These are phyloP conservation scores for Cyberlindnera japonica DNA, from an alignment of 805 yeast genomes.

Conservation along the genomic window DNA sequence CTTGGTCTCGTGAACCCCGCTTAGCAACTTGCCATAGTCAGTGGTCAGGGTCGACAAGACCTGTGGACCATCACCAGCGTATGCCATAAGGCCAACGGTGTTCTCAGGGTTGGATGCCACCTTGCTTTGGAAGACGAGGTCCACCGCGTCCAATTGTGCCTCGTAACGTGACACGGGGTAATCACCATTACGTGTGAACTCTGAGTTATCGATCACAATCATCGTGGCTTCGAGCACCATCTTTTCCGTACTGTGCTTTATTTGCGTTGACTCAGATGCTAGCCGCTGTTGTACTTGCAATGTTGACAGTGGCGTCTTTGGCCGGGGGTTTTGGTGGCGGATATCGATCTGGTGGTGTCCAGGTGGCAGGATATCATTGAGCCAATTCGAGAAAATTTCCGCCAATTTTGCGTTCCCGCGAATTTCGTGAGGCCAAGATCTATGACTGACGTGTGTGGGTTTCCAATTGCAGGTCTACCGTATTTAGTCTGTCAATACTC, in stretches of 20 bases:
- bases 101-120: constrained; percentile 88
- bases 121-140: constrained; percentile 80
- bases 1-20: constrained; percentile 77
- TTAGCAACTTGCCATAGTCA: constrained; percentile 79
- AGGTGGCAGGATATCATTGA: neutral
- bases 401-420: neutral
- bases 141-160: constrained; percentile 89
- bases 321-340: neutral
- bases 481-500: too few relatives aligned
- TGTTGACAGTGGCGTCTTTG: neutral
- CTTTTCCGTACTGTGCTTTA: constrained; percentile 12
- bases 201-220: constrained; percentile 93
- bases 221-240: constrained; percentile 97
- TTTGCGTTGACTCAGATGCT: neutral
- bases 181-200: constrained; percentile 94
- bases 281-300: neutral
- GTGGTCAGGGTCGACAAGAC: constrained; percentile 87
- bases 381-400: too few relatives aligned
- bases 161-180: constrained; percentile 83
- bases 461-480: too few relatives aligned
- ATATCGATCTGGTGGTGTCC: neutral
- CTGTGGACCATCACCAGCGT: constrained; percentile 81
- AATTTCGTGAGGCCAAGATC: too few relatives aligned
- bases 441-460: too few relatives aligned
- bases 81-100: constrained; percentile 86